Conservation (phyloP, 441 rosid genomes). For the Lepidium campestre region DNA sequence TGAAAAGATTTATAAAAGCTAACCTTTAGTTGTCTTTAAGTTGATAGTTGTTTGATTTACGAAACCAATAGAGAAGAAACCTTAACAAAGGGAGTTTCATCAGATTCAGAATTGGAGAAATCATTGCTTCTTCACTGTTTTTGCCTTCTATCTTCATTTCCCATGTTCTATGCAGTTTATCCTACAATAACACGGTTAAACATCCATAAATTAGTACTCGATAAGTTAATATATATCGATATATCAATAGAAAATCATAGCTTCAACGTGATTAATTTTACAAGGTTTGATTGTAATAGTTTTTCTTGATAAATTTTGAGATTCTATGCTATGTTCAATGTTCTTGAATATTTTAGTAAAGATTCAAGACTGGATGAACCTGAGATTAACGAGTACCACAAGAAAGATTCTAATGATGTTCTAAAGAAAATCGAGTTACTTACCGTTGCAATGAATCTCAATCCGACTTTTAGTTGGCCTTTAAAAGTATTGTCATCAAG, state of each 20-base stretch:
- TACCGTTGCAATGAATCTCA: conserved; percentile 45
- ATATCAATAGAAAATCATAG: too few relatives aligned
- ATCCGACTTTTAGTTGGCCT: conserved; percentile 59
- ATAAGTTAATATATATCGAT: too few relatives aligned
- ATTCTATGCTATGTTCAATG: background rate
- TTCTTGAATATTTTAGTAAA: background rate
- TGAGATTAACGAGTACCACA: background rate
- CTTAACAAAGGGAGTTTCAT: conserved; percentile 32
- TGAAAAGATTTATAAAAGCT: background rate
- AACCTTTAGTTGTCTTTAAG: conserved; percentile 20
- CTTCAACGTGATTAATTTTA: too few relatives aligned
- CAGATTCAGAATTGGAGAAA: conserved; percentile 12
- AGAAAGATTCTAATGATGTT: background rate
- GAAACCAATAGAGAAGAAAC: conserved; percentile 25
- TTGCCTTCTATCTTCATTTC: conserved; percentile 21
- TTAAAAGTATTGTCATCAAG: conserved; percentile 68
- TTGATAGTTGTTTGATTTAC: conserved; percentile 26
- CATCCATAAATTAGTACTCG: too few relatives aligned
- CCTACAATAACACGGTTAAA: too few relatives aligned
- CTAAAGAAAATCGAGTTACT: background rate
- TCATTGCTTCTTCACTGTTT: conserved; percentile 11
- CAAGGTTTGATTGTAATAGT: too few relatives aligned
- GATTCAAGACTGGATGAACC: background rate
- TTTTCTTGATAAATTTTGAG: background rate
- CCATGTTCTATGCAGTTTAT: conserved; percentile 24